Base-by-base conservation (phyloP, 1,139 yeast species). In the Zygoascus hellenicus region DNA sequence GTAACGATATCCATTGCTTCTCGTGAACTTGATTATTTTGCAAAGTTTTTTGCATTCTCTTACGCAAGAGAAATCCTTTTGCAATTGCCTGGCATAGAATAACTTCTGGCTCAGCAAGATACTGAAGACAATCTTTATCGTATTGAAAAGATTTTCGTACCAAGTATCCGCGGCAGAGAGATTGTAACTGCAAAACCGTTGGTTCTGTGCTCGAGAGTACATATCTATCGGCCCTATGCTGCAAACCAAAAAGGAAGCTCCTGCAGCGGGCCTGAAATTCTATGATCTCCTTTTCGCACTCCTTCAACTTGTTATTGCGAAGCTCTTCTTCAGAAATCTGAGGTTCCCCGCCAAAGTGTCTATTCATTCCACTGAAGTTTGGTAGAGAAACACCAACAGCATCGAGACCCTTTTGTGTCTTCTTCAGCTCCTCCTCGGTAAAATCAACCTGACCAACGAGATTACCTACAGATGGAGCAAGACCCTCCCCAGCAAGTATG, bases 321-420 rank as follows among this genome's bases (percentile, higher is more conserved):
- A 54, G 47, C 42, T 63, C 67, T 36, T 62, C 64, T 40, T 59
- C 62, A 7, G 62, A 48, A 10, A 54, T 54, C 37, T 51, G 53
- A 7, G 62, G 61, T 13, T 50, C 59, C 19, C 49, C 52, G 29
- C 58, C 64, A 40, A 68, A 65, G 44, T 69, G 72, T 32, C 64
- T 58, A 42, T 61, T 63, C 65, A 70, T 64, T 16, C 64, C 65
- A n/a, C 61, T 62, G 54, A 72, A 71, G 49, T 71, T 70, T 1
- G 75, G 75, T 50, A 71, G 54, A 33, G 58, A 54, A 17, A 65
- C 58, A 0, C 74, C 75, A 6, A 65, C 59, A n/a, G 68, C 67
- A 38, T 77, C 79, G 46, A 87, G 71, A 2, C 83, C 78, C 43
- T 81, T 71, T 61, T 84, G 87, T 13, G 96, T 85, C 34, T 71